Base-by-base conservation (phyloP, 1,284 basidiomycete genomes). In the Moesziomyces antarcticus region DNA sequence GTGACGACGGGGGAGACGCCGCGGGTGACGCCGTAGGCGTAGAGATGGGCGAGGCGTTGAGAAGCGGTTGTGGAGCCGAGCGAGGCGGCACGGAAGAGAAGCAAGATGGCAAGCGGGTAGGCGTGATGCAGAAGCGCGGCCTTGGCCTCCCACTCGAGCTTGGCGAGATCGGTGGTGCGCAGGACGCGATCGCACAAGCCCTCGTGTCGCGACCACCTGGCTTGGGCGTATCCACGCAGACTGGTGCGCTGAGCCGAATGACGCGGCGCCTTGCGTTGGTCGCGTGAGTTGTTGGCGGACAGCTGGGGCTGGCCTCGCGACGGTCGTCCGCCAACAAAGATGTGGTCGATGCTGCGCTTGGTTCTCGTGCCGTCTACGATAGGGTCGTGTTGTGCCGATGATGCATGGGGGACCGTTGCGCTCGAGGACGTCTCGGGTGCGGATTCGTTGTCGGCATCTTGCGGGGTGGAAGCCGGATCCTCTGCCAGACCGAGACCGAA, bases 61-160 rank as follows among this genome's bases (percentile, higher is more conserved):
- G 61, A 69, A 1, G 75, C 58, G 27, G 53, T 56, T 8, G 72
- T 54, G 10, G 74, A 77, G 13, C 64, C 69, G 11, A 77, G 60
- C 40, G 45, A 35, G 20, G 55, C 75, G 10, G 75, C 73, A 27
- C 75, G 59, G 24, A 59, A 61, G 27, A 77, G 73, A 5, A 77
- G 60, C 13, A 76, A 40, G 41, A 77, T 59, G 30, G 73, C 73
- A 2, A 77, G 62, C 20, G 65, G 49, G 50, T 73, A 72, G 16
- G 75, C 61, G 25, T 63, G 55, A 35, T 57, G 54, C 40, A 76
- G 48, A 8, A 76, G 58, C 30, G 75, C 75, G 16, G 69, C 55
- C 48, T 76, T 75, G 40, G 75, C 75, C 45, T 77, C 75, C 75
- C 75, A 77, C 40, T 77, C 73, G 33, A 77, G 71, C 30, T 74